Conservation (phyloP, 192 early-diverging fungal species). For the Mortierella antarctica region DNA sequence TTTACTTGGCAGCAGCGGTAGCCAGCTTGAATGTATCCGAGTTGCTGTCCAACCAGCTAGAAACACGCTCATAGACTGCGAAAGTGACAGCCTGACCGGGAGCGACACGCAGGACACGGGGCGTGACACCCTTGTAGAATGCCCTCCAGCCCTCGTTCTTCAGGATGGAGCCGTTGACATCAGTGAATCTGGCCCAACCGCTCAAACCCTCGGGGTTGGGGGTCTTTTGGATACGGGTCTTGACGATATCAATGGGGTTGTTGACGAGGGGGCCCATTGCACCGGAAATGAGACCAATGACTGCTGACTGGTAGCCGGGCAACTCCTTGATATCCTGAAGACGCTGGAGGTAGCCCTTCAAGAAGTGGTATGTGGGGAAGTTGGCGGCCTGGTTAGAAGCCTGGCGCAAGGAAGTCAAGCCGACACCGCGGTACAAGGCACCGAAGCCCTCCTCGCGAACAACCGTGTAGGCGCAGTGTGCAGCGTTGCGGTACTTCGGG, state of each 20-base stretch:
- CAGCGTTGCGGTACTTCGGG: conserved; percentile 96
- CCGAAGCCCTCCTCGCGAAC: conserved; percentile 88
- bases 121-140: conserved; percentile 96
- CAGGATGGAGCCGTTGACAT: conserved; percentile 79
- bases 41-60: conserved; percentile 71
- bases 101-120: conserved; percentile 93
- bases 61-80: conserved; percentile 93
- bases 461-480: conserved; percentile 92
- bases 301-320: conserved; percentile 90
- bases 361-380: conserved; percentile 96
- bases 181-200: conserved; percentile 83
- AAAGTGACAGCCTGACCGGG: conserved; percentile 98
- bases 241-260: conserved; percentile 98
- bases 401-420: conserved; percentile 93
- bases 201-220: conserved; percentile 73
- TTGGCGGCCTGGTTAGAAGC: conserved; percentile 99
- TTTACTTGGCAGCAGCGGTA: conserved; percentile 14
- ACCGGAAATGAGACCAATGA: conserved; percentile 91
- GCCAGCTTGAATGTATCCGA: conserved; percentile 46
- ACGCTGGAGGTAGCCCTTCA: conserved; percentile 82
- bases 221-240: conserved; percentile 97
- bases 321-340: conserved; percentile 73
- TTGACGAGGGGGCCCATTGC: conserved; percentile 93
- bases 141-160: conserved; percentile 93
- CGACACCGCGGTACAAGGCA: conserved; percentile 95